Evolutionary conservation across 2,329 filamentous ascomycete species (phyloP).

Genomic region (Colletotrichum zoysiae): DNA sequence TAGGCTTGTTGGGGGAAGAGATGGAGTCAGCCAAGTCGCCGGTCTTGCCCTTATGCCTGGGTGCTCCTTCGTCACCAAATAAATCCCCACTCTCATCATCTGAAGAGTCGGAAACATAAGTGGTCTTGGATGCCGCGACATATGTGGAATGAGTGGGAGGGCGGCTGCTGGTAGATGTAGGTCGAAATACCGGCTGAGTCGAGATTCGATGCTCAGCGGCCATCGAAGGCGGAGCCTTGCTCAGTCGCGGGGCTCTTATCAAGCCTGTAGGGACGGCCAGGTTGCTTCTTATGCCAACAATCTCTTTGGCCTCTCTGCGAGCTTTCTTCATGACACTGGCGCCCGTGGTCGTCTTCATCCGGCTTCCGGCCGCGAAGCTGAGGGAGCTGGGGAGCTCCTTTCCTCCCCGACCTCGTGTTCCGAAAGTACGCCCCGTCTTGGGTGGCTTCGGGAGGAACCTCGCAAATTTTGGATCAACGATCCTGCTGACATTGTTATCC

Average conservation of each 20-base stretch:
- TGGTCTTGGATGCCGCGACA: slow-evolving; percentile 45
- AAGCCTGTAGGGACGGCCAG: slow-evolving; percentile 44
- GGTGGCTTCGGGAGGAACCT: slow-evolving; percentile 59
- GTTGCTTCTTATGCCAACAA: slow-evolving; percentile 54
- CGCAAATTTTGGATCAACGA: slow-evolving; percentile 60
- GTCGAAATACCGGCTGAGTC: slow-evolving; percentile 52
- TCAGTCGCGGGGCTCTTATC: slow-evolving; percentile 51
- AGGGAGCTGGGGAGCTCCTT: slow-evolving; percentile 51
- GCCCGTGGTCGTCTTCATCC: slow-evolving; percentile 64
- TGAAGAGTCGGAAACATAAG: slow-evolving; percentile 56
- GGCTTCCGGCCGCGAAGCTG: slow-evolving; percentile 61
- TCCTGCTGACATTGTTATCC: slow-evolving; percentile 67
- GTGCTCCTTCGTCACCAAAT: slow-evolving; percentile 29
- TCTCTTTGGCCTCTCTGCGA: slow-evolving; percentile 67
- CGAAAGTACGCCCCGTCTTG: slow-evolving; percentile 49
- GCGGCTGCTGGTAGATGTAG: slow-evolving; percentile 38
- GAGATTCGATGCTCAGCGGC: slow-evolving; percentile 64
- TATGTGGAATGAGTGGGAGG: slow-evolving; percentile 23
- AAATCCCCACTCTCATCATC: slow-evolving; percentile 27
- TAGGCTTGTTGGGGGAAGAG: slow-evolving; percentile 12
- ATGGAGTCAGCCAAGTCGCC: background rate
- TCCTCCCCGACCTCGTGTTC: slow-evolving; percentile 44
- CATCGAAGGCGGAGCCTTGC: slow-evolving; percentile 65
- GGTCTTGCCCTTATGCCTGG: slow-evolving; percentile 25
- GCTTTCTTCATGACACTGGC: slow-evolving; percentile 69